phyloP scores from a whole-genome alignment of 306 rosid species.

The Lablab purpureus region DNA sequence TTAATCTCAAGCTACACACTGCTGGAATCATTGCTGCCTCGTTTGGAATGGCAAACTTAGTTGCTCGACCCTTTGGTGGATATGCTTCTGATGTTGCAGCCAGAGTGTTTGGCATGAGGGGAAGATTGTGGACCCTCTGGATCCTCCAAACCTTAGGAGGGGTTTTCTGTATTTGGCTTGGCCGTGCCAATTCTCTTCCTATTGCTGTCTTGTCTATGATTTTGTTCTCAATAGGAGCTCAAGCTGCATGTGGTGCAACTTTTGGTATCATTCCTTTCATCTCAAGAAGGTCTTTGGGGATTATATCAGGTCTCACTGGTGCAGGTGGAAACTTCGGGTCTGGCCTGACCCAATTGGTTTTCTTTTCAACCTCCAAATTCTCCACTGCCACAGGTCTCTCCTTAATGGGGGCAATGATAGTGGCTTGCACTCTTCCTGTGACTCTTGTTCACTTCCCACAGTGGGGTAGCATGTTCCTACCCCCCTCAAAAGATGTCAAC shows the following conservation, averaged over 20 bases:
- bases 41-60: conserved; percentile 89
- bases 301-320: conserved; percentile 83
- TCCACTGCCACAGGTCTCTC: conserved; percentile 70
- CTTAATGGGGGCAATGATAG: conserved; percentile 77
- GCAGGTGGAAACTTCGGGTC: conserved; percentile 93
- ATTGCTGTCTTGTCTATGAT: conserved; percentile 71
- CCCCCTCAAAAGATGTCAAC: conserved; percentile 62
- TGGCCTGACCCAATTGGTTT: conserved; percentile 77
- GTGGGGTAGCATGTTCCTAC: conserved; percentile 89
- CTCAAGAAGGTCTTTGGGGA: conserved; percentile 75
- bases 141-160: conserved; percentile 84
- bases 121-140: conserved; percentile 83
- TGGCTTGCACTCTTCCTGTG: conserved; percentile 77
- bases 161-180: conserved; percentile 84
- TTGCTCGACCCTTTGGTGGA: conserved; percentile 89
- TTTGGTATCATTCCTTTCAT: conserved; percentile 86
- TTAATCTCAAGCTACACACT: conserved; percentile 75
- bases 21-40: conserved; percentile 88
- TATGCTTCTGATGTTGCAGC: conserved; percentile 66
- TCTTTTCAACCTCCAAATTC: conserved; percentile 65
- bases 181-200: conserved; percentile 72
- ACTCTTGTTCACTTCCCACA: conserved; percentile 81
- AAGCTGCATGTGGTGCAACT: conserved; percentile 93
- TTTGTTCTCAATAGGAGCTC: conserved; percentile 87
- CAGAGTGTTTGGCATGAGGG: conserved; percentile 82